Base-by-base conservation (phyloP, 2,329 filamentous ascomycete genomes). In the Aspergillus sp. region DNA sequence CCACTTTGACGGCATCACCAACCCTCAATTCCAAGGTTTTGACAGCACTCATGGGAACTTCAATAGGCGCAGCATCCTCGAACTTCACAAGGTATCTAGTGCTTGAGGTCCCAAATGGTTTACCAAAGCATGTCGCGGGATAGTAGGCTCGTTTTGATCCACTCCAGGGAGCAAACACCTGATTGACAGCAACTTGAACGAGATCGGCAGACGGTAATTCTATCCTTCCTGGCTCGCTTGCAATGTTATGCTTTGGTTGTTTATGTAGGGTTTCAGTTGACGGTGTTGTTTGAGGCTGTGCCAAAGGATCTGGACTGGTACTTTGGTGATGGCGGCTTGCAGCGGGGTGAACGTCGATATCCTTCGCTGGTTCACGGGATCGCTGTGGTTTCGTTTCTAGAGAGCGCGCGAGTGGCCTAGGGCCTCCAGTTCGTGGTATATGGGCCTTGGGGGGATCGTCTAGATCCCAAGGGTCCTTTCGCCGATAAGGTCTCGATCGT, bases 81-180 rank as follows among this genome's bases (percentile, higher is more conserved):
- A 81, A 82, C 52, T 76, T 73, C 24, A 82, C 74, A 14, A 75
- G 70, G 64, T 82, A 81, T 31, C 78, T 79, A 42, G 66, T 66
- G 54, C 79, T 74, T 0, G 72, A 66, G 11, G 74, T 70, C 2
- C 71, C 67, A 49, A 75, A 70, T 20, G 80, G 74, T 16, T 72
- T 74, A 2, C 81, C 82, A 36, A 86, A 70, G 65, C 81, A 87
- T n/a, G 80, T 84, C 9, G 83, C 86, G 52, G 86, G 84, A 67
- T 85, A 87, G 68, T 83, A 88, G n/a, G 75, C 78, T 55, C 80
- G 79, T 52, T 77, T 80, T n/a, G 76, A 76, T 20, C 82, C 81
- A 63, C 80, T 85, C 80, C 85, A 88, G 29, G 79, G 77, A 7
- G 85, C 85, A 62, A 87, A 79, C 0, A 88, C 80, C 61, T 86